Base-by-base conservation (phyloP, 2,329 filamentous ascomycete species). In the Aspergillus ochraceoroseus region DNA sequence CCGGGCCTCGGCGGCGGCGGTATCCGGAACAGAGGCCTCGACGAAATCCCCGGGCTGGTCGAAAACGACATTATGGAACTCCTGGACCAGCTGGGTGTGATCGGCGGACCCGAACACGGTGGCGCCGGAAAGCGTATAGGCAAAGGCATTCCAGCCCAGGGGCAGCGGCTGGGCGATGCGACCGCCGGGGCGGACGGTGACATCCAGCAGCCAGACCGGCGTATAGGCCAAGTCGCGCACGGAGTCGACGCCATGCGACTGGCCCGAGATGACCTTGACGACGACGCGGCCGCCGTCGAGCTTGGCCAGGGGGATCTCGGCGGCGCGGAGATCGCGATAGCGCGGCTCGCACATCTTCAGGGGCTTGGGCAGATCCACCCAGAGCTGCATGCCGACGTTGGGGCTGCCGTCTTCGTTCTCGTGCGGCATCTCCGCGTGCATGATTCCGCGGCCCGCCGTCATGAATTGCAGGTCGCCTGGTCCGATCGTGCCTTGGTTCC, bases 401-500 rank as follows among this genome's bases (percentile, higher is more conserved):
- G 83, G 71, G 41, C 73, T 77, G 35, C 86, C 86, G 61, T 92
- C 85, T 1, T 74, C 63, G 60, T 87, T 87, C 58, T 85, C 79
- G 39, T 79, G 76, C 7, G 90, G 90, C 88, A 96, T 95, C 68
- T 96, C 90, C 25, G 89, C 87, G 65, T 96, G 92, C 65, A 95
- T 85, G 56, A 96, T 94, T 28, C 90, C 90, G 13, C 76, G 73
- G 3, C 90, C 90, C 1, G 90, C 90, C 0, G 90, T 95, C 92
- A 96, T 96, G 74, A 96, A 96, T 62, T 96, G 90, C 32, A 96
- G 70, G 61, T 95, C 90, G n/a, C 90, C 90, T 0, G 84, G 68
- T 46, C 83, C 75, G 53, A 96, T 87, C 3, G 85, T 92, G 43
- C 90, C 92, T 34, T 76, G 76, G 69, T 92, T 82, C 8, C 88